phyloP scores from a whole-genome alignment of 1,139 yeast genomes.

The Geotrichum klebahnii region DNA sequence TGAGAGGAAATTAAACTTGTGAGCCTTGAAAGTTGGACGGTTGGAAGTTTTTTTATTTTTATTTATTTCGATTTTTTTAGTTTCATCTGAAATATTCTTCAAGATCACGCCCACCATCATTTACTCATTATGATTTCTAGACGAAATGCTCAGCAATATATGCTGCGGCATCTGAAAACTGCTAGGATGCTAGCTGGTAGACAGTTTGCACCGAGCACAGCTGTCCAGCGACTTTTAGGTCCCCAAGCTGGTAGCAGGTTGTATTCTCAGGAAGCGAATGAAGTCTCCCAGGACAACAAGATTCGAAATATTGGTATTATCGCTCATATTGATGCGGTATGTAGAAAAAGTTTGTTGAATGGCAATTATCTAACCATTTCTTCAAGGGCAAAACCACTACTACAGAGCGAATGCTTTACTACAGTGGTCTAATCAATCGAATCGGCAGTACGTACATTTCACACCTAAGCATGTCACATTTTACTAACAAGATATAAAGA shows the following conservation, averaged over 20 bases:
- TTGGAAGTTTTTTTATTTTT: slow-evolving; percentile 2
- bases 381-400: slow-evolving; percentile 71
- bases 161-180: slow-evolving; percentile 3
- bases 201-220: background rate
- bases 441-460: slow-evolving; percentile 51
- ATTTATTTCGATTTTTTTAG: background rate
- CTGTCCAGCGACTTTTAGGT: background rate
- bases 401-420: slow-evolving; percentile 85
- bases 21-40: too few species aligned
- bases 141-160: background rate
- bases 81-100: background rate
- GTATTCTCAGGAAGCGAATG: slow-evolving; percentile 12
- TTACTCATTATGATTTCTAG: background rate
- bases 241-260: background rate
- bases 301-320: slow-evolving; percentile 75
- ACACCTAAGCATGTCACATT: background rate
- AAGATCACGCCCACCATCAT: slow-evolving; percentile 1
- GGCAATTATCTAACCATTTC: background rate
- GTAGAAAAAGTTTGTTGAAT: slow-evolving; percentile 13
- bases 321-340: slow-evolving; percentile 72
- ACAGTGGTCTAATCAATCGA: slow-evolving; percentile 71
- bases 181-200: background rate
- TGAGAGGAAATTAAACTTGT: background rate
- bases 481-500: slow-evolving; percentile 38
- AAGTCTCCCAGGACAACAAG: slow-evolving; percentile 15